phyloP scores from a whole-genome alignment of 352 stramenopile genomes.

The Aphanomyces euteiches region DNA sequence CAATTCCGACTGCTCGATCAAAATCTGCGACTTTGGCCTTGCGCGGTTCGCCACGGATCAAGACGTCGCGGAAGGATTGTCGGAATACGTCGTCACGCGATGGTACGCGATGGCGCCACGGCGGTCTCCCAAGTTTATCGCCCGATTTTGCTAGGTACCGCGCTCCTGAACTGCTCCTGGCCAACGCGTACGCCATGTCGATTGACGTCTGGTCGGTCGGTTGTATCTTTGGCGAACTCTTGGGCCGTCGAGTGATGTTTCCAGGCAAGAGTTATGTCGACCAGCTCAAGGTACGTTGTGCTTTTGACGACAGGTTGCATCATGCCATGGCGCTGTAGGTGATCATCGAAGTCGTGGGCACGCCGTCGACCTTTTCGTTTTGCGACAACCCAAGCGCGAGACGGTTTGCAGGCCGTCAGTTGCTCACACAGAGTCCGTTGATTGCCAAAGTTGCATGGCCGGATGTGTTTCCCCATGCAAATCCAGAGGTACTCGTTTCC shows the following conservation, averaged over 20 bases:
- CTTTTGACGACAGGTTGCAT: neutral
- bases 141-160: constrained; percentile 37
- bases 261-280: constrained; percentile 83
- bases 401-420: constrained; percentile 78
- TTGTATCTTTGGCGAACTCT: constrained; percentile 99
- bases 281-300: constrained; percentile 58
- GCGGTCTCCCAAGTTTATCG: neutral
- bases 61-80: constrained; percentile 78
- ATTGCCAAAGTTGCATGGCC: constrained; percentile 75
- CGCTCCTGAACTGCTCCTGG: constrained; percentile 77
- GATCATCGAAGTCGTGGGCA: constrained; percentile 82
- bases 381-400: constrained; percentile 78
- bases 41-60: constrained; percentile 72
- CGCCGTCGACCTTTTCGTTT: constrained; percentile 79
- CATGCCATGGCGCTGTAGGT: constrained; percentile 31
- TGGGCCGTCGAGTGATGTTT: constrained; percentile 85
- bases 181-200: constrained; percentile 78
- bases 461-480: constrained; percentile 74
- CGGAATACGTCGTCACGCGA: constrained; percentile 92
- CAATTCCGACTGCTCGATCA: constrained; percentile 87
- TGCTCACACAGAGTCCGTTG: constrained; percentile 65
- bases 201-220: constrained; percentile 97
- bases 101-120: constrained; percentile 59
- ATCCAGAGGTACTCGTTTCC: constrained; percentile 52
- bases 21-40: constrained; percentile 87